Conservation (phyloP, 371 early-diverging fungal species). For the Apophysomyces variabilis region DNA sequence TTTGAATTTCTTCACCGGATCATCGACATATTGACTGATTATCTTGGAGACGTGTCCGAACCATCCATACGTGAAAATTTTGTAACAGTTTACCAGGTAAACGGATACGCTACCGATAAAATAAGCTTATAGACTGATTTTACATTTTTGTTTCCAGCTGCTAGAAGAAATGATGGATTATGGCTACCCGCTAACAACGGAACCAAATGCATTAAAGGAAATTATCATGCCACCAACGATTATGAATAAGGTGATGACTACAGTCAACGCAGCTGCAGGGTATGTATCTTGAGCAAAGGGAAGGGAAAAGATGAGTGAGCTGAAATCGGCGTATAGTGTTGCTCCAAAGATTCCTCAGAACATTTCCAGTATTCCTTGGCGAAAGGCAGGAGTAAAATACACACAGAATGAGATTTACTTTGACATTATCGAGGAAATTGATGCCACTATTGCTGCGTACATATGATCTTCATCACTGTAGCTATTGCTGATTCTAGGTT, state of each 20-base stretch:
- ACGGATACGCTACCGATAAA: not conserved
- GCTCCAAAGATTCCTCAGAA: conserved; percentile 56
- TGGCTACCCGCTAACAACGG: conserved; percentile 87
- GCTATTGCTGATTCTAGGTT: conserved; percentile 1
- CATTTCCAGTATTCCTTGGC: conserved; percentile 85
- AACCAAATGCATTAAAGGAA: conserved; percentile 82
- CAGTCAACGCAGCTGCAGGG: conserved; percentile 77
- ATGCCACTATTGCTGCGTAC: conserved; percentile 80
- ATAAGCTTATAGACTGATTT: not conserved
- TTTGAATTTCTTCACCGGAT: conserved; percentile 88
- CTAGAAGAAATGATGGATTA: conserved; percentile 94
- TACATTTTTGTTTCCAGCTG: conserved; percentile 43
- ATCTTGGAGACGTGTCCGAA: conserved; percentile 84
- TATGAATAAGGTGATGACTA: conserved; percentile 82
- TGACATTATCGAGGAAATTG: conserved; percentile 89
- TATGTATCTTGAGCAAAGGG: conserved; percentile 20
- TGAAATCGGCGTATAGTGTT: conserved; percentile 30
- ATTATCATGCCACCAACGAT: conserved; percentile 90
- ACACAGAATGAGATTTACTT: conserved; percentile 92
- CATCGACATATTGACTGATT: conserved; percentile 78
- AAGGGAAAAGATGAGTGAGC: too few species aligned
- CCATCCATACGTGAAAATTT: conserved; percentile 88
- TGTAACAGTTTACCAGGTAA: conserved; percentile 88
- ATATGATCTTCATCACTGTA: conserved; percentile 4
- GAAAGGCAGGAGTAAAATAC: conserved; percentile 87